Conservation (phyloP, 768 basidiomycete genomes). For the Macrolepiota albuminosa region DNA sequence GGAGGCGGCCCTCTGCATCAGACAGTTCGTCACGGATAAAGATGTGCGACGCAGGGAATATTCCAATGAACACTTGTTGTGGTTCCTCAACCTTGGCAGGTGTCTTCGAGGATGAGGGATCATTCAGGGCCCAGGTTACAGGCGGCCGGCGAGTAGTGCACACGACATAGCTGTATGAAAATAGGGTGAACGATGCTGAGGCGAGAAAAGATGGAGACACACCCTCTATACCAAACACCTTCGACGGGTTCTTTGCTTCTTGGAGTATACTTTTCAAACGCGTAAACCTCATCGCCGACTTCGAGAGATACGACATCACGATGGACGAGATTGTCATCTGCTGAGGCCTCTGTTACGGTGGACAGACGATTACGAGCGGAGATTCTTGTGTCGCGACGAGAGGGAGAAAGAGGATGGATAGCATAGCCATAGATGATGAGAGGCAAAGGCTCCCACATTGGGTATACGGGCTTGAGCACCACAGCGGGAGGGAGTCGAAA, state of each 20-base stretch:
- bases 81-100: constrained; percentile 66
- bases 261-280: constrained; percentile 88
- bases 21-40: constrained; percentile 81
- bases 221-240: constrained; percentile 93
- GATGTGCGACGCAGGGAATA: constrained; percentile 89
- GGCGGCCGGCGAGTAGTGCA: constrained; percentile 74
- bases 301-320: constrained; percentile 83
- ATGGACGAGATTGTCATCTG: constrained; percentile 60
- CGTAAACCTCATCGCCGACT: constrained; percentile 95
- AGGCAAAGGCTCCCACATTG: constrained; percentile 52
- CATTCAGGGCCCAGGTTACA: constrained; percentile 59
- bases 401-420: constrained; percentile 75
- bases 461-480: constrained; percentile 8
- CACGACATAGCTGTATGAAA: constrained; percentile 67
- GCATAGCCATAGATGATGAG: constrained; percentile 88
- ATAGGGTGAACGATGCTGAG: constrained; percentile 5
- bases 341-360: constrained; percentile 56
- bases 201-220: constrained; percentile 23
- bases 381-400: constrained; percentile 65
- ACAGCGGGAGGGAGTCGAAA: not conserved
- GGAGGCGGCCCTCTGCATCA: constrained; percentile 83
- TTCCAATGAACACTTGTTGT: constrained; percentile 89
- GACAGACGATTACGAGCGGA: constrained; percentile 55
- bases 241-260: constrained; percentile 64
- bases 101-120: constrained; percentile 50